Percentiles rank a stretch among this genome's conserved stretches.
These are phyloP conservation scores for Aphanomyces euteiches DNA, from an alignment of 352 stramenopile genomes.

Conservation along the genomic window DNA sequence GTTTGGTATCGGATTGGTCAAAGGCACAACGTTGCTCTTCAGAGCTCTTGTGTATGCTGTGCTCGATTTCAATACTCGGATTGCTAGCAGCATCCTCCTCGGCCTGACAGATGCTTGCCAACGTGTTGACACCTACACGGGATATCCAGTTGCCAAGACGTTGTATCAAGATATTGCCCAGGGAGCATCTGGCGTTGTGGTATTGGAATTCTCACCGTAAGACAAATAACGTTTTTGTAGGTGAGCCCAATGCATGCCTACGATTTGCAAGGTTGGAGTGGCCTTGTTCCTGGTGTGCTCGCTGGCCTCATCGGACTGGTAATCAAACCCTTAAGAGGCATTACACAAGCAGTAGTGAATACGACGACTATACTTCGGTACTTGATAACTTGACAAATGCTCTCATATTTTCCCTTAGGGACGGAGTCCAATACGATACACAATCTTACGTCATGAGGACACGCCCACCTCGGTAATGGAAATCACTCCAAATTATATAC, in stretches of 20 bases:
- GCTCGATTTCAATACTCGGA: constrained; percentile 84
- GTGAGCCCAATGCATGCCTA: constrained; percentile 74
- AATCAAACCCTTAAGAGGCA: constrained; percentile 72
- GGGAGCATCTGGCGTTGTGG: constrained; percentile 76
- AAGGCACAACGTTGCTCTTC: constrained; percentile 79
- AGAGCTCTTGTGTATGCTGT: constrained; percentile 82
- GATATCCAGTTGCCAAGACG: constrained; percentile 76
- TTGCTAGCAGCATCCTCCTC: constrained; percentile 72
- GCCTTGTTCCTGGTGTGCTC: constrained; percentile 70
- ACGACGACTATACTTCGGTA: constrained; percentile 75
- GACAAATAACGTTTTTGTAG: not conserved
- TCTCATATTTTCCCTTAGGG: not conserved
- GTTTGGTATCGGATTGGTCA: constrained; percentile 73
- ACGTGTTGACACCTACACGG: constrained; percentile 85
- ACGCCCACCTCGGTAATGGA: constrained; percentile 51
- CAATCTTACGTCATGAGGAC: constrained; percentile 73
- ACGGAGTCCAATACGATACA: constrained; percentile 41
- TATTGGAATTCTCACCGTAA: constrained; percentile 25
- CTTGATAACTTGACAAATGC: constrained; percentile 45
- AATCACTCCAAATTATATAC: not conserved
- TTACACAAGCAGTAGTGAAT: constrained; percentile 68
- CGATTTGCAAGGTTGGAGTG: constrained; percentile 69
- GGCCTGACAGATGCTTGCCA: constrained; percentile 80
- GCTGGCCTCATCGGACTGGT: constrained; percentile 75
- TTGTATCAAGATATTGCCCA: constrained; percentile 86